Conservation (phyloP, 2,329 filamentous ascomycete species). For the Phoma herbarum region DNA sequence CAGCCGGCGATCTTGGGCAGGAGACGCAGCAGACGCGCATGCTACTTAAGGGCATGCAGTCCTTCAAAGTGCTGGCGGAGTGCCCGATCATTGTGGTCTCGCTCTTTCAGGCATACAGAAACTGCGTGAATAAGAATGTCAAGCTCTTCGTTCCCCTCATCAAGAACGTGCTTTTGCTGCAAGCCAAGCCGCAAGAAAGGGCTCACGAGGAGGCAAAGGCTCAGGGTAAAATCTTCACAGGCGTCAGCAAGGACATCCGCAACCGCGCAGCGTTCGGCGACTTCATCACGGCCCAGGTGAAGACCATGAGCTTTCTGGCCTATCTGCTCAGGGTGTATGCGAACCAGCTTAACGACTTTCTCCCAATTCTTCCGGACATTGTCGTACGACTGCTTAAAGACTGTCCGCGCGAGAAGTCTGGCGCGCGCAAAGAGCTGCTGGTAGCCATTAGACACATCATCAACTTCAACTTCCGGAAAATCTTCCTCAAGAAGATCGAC, state of each 20-base stretch:
- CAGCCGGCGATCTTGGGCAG: constrained; percentile 74
- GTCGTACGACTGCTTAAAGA: constrained; percentile 92
- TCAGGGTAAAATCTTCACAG: constrained; percentile 84
- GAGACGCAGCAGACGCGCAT: constrained; percentile 85
- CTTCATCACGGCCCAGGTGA: constrained; percentile 97
- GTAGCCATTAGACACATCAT: constrained; percentile 98
- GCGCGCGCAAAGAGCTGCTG: constrained; percentile 90
- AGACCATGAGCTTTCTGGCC: constrained; percentile 98
- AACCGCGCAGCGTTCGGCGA: constrained; percentile 95
- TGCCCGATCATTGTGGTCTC: constrained; percentile 99
- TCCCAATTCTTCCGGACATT: constrained; percentile 84
- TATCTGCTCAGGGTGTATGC: constrained; percentile 91
- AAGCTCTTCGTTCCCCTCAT: constrained; percentile 93
- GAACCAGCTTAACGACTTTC: constrained; percentile 85
- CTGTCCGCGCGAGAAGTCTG: constrained; percentile 92
- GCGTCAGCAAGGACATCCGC: constrained; percentile 91
- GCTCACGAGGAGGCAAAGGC: constrained; percentile 86
- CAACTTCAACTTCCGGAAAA: constrained; percentile 97
- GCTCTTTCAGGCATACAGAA: constrained; percentile 92
- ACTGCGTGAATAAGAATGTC: constrained; percentile 82
- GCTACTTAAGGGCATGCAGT: constrained; percentile 93
- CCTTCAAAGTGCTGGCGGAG: constrained; percentile 97
- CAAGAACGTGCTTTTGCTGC: constrained; percentile 84
- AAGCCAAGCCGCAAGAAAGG: constrained; percentile 92
- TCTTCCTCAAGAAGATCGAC: constrained; percentile 93